Evolutionary conservation across 345 rosid genomes (phyloP).

Genomic region (Melaleuca alternifolia): DNA sequence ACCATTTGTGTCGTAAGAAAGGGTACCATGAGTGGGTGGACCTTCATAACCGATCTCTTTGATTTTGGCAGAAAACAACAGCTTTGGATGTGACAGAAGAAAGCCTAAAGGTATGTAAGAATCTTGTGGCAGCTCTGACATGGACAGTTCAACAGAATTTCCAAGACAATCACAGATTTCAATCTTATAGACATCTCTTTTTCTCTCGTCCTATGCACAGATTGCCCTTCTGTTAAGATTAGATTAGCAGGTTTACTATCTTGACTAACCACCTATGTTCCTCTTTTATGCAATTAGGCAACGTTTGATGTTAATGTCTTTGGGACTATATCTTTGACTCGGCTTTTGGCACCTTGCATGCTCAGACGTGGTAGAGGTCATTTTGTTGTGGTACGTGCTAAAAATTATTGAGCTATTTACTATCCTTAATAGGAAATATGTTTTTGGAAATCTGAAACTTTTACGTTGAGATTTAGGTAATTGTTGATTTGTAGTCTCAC

Average conservation of each 20-base stretch:
- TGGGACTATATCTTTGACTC: constrained; percentile 83
- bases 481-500: neutral
- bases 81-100: constrained; percentile 70
- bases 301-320: constrained; percentile 74
- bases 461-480: neutral
- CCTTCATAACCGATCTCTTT: neutral
- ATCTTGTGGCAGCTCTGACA: neutral
- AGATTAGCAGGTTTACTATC: neutral
- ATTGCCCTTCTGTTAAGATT: neutral
- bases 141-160: neutral
- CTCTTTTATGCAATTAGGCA: constrained; percentile 36
- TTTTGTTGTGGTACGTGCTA: constrained; percentile 82
- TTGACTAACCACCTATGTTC: neutral
- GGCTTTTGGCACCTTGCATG: constrained; percentile 70
- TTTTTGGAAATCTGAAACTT: neutral
- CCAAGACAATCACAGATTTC: neutral
- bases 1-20: neutral
- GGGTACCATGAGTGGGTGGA: neutral
- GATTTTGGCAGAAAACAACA: constrained; percentile 57
- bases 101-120: constrained; percentile 49
- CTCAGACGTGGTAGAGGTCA: constrained; percentile 76
- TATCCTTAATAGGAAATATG: neutral
- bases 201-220: neutral
- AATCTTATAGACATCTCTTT: neutral
- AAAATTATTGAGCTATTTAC: neutral